Evolutionary conservation across 2,329 filamentous ascomycete genomes (phyloP), one percentile per base, ranked within the genome.

Genomic region (Calonectria honghensis): DNA sequence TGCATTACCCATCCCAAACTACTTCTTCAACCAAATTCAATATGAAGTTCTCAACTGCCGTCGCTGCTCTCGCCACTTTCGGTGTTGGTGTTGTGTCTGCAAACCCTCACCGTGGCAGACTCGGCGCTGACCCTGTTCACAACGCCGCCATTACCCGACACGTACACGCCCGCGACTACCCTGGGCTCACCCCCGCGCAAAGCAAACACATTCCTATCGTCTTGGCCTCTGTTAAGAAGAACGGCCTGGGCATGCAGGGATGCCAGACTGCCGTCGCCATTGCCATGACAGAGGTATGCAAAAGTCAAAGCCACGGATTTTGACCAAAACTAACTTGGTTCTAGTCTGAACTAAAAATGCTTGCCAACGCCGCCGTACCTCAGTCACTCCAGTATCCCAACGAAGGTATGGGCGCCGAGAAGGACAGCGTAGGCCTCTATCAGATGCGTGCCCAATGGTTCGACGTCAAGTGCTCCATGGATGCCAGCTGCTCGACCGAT

Each of bases 351-450:
- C 35, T 63, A 7, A 63, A 37, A 20, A 63, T 63, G 57, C 13
- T 63, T 2, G 57, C 57, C 27, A 63, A 63, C 37, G n/a, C 57
- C 0, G n/a, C 57, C 7, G 57, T 63, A 2, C 57, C 57, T 18
- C n/a, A 63, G 24, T 63, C 57, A 6, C 35, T 41, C 24, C 4
- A 63, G 32, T 41, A 63, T 37, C 1, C 10, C 0, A 63, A 63
- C n/a, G 57, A 63, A n/a, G 57, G 57, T 10, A 63, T 63, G 57
- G 57, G 57, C 18, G 35, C n/a, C 1, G 57, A 63, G 6, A 63
- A 63, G 57, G 57, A 63, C 57, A 63, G 57, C 24, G 57, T 63
- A 4, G 57, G 57, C 13, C 57, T 63, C 37, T 63, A 29, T 37
- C 57, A 63, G 24, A 63, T 63, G 57, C 57, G 57, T 3, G 57